phyloP scores from a whole-genome alignment of 106 monocot genomes.

The Dendrobium catenatum region DNA sequence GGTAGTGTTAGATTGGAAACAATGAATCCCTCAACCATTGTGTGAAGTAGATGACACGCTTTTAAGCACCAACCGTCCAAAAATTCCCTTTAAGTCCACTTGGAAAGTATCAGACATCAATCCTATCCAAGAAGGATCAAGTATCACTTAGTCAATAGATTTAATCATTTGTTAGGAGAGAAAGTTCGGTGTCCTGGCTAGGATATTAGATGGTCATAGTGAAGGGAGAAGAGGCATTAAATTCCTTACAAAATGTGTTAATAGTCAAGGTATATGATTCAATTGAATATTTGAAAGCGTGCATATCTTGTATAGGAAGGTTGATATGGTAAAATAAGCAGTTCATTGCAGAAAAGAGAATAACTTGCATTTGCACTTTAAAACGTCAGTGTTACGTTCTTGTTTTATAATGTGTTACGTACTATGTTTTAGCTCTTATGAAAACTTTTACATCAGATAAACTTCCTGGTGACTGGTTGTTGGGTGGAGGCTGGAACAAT shows the following conservation, averaged over 20 bases:
- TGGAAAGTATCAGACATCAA: too few species aligned
- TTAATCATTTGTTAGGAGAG: too few species aligned
- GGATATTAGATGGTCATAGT: not conserved
- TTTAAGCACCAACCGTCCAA: too few species aligned
- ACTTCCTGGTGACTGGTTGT: conserved; percentile 68
- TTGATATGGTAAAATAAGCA: too few species aligned
- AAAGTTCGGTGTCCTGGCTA: not conserved
- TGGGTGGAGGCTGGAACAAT: conserved; percentile 96
- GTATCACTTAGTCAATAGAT: too few species aligned
- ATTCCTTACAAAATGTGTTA: not conserved
- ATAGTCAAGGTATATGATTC: not conserved
- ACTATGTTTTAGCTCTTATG: not conserved
- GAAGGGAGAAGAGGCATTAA: not conserved
- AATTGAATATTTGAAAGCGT: too few species aligned
- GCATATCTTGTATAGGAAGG: too few species aligned
- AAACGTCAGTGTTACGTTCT: not conserved
- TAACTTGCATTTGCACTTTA: not conserved
- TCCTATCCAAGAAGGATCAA: too few species aligned
- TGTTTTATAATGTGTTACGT: not conserved
- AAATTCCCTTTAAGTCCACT: too few species aligned
- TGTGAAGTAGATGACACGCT: too few species aligned
- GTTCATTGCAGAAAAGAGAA: not conserved
- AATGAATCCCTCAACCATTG: too few species aligned
- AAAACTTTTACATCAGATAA: conserved; percentile 35
- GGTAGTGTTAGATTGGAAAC: too few species aligned